Base-by-base conservation (phyloP, 2,329 filamentous ascomycete species). In the Eutypa lata region DNA sequence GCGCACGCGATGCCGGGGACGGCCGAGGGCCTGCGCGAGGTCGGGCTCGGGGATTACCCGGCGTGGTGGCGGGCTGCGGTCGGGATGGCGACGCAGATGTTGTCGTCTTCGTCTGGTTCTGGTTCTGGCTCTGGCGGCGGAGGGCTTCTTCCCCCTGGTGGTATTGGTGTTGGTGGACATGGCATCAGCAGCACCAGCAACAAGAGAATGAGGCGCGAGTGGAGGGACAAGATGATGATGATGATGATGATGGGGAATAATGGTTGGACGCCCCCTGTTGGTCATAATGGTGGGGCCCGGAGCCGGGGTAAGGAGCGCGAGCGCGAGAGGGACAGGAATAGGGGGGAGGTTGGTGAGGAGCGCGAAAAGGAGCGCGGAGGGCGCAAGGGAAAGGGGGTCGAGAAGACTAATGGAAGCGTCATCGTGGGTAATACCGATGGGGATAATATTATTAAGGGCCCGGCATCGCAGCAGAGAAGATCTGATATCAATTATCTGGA, bases 1-100 rank as follows among this genome's bases (percentile, higher is more conserved):
- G 57, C 61, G 46, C 79, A 82, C 62, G 61, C 60, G 53, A 80
- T 82, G 77, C 79, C 79, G 3, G 61, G 60, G 53, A 75, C 72
- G 0, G 28, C 54, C 4, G 65, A 66, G 16, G 76, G 71, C 1
- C 71, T 80, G 7, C 61, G 59, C 8, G 67, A 70, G 50, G 69
- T 78, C 21, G 76, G 77, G 0, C 68, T 81, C 10, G 48, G 38
- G 8, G 65, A 68, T 53, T 67, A 71, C 48, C 78, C 79, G 1
- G 54, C 54, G 1, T 81, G 79, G 78, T 80, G 66, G 63, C 46
- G 26, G 44, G 53, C 53, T 24, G 49, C 54, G 13, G 26, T 53
- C n/a, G 51, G 54, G 4, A 53, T 59, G 47, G 54, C 52, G 42
- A 47, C 54, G 35, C 19, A 38, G 21, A 49, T 45, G 38, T 7